phyloP scores from a whole-genome alignment of 306 rosid genomes.

The Albizia julibrissin region DNA sequence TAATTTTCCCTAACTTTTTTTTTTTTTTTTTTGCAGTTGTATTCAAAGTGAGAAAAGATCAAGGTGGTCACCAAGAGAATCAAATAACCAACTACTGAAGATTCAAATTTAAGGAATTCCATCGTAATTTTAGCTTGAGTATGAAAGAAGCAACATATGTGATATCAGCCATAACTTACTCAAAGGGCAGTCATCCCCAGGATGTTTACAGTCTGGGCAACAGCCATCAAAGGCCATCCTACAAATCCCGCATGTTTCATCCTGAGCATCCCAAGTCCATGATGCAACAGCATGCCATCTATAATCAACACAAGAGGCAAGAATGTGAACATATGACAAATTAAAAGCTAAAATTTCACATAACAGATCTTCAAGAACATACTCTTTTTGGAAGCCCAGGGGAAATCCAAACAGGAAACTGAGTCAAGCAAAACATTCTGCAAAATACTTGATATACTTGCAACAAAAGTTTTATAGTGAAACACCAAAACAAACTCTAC shows the following conservation, averaged over 20 bases:
- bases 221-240: slow-evolving; percentile 98
- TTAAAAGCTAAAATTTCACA: not conserved
- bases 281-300: slow-evolving; percentile 93
- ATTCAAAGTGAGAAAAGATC: not conserved
- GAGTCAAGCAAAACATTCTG: slow-evolving; percentile 9
- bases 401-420: not conserved
- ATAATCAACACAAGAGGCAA: slow-evolving; percentile 26
- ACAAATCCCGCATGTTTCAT: slow-evolving; percentile 91
- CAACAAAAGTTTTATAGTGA: not conserved
- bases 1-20: not conserved
- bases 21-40: not conserved
- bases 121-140: not conserved
- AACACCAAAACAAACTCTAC: not conserved
- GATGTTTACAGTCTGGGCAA: slow-evolving; percentile 91
- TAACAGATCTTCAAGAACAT: slow-evolving; percentile 34
- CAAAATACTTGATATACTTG: not conserved
- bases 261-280: slow-evolving; percentile 97
- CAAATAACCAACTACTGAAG: not conserved
- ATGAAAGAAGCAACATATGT: not conserved
- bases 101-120: slow-evolving; percentile 14
- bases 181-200: slow-evolving; percentile 89
- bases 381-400: slow-evolving; percentile 35
- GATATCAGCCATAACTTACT: slow-evolving; percentile 52
- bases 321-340: not conserved
- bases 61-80: not conserved